Percentiles rank a stretch among this genome's conserved stretches.
Conservation (phyloP, 169 alveolate genomes). For the Plasmodium falciparum region DNA sequence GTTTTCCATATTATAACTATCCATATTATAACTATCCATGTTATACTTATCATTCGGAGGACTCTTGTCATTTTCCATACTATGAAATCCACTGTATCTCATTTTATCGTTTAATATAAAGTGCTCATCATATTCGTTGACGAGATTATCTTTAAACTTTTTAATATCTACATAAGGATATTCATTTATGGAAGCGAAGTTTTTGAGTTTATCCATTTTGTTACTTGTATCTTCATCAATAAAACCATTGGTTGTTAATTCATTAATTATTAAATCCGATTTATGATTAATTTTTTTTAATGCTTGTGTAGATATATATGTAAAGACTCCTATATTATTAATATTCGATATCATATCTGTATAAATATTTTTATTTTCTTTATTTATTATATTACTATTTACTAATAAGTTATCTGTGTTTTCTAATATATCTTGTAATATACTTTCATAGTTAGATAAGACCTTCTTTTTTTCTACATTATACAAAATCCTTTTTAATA, state of each 20-base stretch:
- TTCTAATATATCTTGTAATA: constrained; percentile 17
- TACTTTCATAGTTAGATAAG: not conserved
- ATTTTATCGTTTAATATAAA: constrained; percentile 1
- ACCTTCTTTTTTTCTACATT: constrained; percentile 22
- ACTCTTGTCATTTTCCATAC: no score
- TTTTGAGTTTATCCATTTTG: constrained; percentile 12
- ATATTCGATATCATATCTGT: constrained; percentile 42
- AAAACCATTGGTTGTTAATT: not conserved
- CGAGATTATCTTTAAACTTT: constrained; percentile 12
- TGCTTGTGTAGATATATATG: constrained; percentile 65
- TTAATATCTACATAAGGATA: not conserved
- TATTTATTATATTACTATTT: constrained; percentile 21
- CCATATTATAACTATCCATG: not conserved
- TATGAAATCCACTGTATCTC: not conserved
- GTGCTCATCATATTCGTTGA: constrained; percentile 11
- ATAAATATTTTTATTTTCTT: constrained; percentile 60
- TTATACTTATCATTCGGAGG: no score
- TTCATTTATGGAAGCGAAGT: not conserved
- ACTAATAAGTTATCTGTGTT: constrained; percentile 34
- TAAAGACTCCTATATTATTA: constrained; percentile 55
- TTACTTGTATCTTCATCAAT: constrained; percentile 12
- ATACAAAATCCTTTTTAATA: constrained; percentile 34
- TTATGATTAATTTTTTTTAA: constrained; percentile 37
- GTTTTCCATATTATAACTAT: not conserved
- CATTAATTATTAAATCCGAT: constrained; percentile 20